Percentiles rank a stretch among this genome's conserved stretches.
Conservation (phyloP, 164 flowering plant species). For the Vitis amurensis region DNA sequence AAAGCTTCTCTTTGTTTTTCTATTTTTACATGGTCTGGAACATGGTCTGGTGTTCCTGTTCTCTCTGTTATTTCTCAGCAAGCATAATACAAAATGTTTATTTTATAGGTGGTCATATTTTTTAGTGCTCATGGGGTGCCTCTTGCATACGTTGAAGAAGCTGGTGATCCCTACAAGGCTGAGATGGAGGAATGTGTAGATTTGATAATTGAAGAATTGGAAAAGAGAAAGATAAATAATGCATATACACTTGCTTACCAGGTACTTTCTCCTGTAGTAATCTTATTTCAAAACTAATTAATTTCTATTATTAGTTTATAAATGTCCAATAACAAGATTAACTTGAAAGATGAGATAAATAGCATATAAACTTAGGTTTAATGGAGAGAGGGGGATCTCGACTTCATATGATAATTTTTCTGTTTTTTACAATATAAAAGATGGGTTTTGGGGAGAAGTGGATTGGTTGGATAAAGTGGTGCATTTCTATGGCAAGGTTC, state of each 20-base stretch:
- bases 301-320: neutral
- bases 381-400: no score
- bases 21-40: neutral
- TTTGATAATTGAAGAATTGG: conserved; percentile 93
- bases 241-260: conserved; percentile 91
- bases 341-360: neutral
- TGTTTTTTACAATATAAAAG: no score
- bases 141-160: conserved; percentile 97
- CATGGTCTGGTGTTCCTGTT: neutral
- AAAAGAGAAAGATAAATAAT: conserved; percentile 63
- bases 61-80: neutral
- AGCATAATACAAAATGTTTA: neutral
- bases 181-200: conserved; percentile 99
- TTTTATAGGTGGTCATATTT: conserved; percentile 79
- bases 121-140: conserved; percentile 99
- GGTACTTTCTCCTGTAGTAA: conserved; percentile 36
- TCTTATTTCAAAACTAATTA: neutral
- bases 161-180: conserved; percentile 99
- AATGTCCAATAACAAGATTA: neutral
- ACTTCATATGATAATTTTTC: no score
- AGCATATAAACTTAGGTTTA: no score
- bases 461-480: no score
- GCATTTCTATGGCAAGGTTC: no score
- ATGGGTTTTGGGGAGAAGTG: no score
- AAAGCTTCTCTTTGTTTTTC: neutral